phyloP scores from a whole-genome alignment of 1,139 yeast genomes.

The Pichia sorboxylosa region DNA sequence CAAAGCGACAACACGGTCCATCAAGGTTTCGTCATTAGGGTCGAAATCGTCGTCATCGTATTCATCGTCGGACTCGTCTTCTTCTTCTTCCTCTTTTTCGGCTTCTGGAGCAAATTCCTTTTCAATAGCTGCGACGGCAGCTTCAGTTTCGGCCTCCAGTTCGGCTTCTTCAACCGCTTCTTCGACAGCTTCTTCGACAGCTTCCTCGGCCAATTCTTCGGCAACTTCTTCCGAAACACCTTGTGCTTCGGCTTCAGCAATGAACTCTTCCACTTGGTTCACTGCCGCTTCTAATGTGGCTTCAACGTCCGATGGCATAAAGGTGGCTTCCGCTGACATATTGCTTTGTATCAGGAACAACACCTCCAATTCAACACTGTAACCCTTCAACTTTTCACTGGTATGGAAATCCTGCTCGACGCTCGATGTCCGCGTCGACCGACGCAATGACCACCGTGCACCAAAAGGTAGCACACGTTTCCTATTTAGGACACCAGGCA shows the following conservation, averaged over 20 bases:
- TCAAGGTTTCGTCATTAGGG: slow-evolving; percentile 67
- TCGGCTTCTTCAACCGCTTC: slow-evolving; percentile 9
- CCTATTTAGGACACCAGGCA: too few relatives aligned
- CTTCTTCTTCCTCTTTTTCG: slow-evolving; percentile 12
- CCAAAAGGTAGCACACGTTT: too few relatives aligned
- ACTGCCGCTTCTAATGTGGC: slow-evolving; percentile 5
- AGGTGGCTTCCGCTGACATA: slow-evolving; percentile 6
- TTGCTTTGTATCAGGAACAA: too few relatives aligned
- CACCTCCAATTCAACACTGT: too few relatives aligned
- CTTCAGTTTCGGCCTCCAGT: slow-evolving; percentile 11
- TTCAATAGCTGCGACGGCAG: slow-evolving; percentile 9
- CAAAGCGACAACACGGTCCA: slow-evolving; percentile 81
- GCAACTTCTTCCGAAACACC: slow-evolving; percentile 7
- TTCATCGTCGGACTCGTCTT: slow-evolving; percentile 19
- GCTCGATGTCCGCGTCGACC: too few relatives aligned
- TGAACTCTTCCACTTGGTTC: slow-evolving; percentile 4
- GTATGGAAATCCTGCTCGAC: too few relatives aligned
- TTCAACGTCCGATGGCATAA: slow-evolving; percentile 11
- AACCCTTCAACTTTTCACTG: too few relatives aligned
- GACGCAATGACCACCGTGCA: too few relatives aligned
- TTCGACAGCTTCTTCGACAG: slow-evolving; percentile 6
- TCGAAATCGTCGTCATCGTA: slow-evolving; percentile 56
- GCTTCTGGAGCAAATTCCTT: slow-evolving; percentile 8
- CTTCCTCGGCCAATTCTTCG: slow-evolving; percentile 7
- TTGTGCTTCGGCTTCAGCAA: slow-evolving; percentile 8